A percentile compares a stretch with the other conserved stretches of the same genome.
phyloP scores from a whole-genome alignment of 2,329 filamentous ascomycete species.

The Hortaea werneckii region DNA sequence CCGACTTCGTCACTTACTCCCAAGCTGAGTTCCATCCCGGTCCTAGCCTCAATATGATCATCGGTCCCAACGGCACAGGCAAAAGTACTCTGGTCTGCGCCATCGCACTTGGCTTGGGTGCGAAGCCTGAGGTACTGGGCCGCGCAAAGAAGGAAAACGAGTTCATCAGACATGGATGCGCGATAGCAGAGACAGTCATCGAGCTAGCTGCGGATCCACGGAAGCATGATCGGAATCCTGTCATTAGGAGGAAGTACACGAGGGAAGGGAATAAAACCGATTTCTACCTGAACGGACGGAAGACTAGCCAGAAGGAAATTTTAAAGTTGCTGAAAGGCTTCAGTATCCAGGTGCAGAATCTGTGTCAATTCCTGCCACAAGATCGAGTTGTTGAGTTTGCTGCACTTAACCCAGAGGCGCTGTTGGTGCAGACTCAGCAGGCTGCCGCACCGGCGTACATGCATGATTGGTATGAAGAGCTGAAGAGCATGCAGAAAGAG shows the following conservation, averaged over 20 bases:
- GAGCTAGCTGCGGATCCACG: conserved; percentile 61
- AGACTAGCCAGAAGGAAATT: conserved; percentile 51
- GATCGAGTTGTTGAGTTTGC: conserved; percentile 94
- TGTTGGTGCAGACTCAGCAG: conserved; percentile 76
- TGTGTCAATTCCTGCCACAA: conserved; percentile 94
- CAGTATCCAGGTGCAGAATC: conserved; percentile 91
- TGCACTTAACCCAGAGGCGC: conserved; percentile 66
- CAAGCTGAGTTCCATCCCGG: conserved; percentile 84
- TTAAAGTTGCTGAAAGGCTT: conserved; percentile 58
- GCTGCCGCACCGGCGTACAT: conserved; percentile 78
- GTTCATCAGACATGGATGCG: conserved; percentile 83
- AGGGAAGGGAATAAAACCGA: conserved; percentile 70
- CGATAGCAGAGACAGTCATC: conserved; percentile 75
- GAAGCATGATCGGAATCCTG: conserved; percentile 52
- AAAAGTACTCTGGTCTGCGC: conserved; percentile 97
- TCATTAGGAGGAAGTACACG: conserved; percentile 67
- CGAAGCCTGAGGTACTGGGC: conserved; percentile 69
- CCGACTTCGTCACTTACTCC: conserved; percentile 91
- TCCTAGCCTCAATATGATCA: conserved; percentile 94
- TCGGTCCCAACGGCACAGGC: conserved; percentile 95
- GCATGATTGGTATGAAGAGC: conserved; percentile 62
- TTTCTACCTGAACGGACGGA: conserved; percentile 67
- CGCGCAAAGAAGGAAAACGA: conserved; percentile 76
- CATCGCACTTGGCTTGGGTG: conserved; percentile 86
- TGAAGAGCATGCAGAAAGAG: conserved; percentile 60